These are phyloP conservation scores for Fusarium pseudocircinatum DNA, from an alignment of 2,329 filamentous ascomycete genomes.

Conservation along the genomic window DNA sequence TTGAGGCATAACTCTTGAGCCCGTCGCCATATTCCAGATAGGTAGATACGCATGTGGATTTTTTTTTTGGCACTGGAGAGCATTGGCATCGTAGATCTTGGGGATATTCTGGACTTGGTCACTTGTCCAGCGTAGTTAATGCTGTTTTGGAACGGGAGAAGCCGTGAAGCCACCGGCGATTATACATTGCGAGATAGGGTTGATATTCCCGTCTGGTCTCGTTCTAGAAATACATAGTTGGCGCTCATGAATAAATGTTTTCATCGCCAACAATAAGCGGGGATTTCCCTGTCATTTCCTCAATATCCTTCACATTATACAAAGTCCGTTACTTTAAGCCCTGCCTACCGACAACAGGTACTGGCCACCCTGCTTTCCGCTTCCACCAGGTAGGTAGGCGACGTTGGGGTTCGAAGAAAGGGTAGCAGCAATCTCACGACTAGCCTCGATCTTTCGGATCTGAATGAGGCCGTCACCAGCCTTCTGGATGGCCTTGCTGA, in stretches of 20 bases:
- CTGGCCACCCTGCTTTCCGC: slow-evolving; percentile 70
- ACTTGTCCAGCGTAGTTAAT: background rate
- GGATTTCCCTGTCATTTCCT: slow-evolving; percentile 45
- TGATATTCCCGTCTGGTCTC: slow-evolving; percentile 36
- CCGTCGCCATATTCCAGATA: too few species aligned
- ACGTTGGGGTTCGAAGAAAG: slow-evolving; percentile 93
- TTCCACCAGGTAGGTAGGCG: slow-evolving; percentile 86
- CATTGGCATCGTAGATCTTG: background rate
- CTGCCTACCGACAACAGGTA: slow-evolving; percentile 64
- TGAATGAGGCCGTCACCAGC: slow-evolving; percentile 91
- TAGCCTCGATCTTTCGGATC: slow-evolving; percentile 97
- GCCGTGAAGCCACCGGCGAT: slow-evolving; percentile 5
- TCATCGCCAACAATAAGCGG: slow-evolving; percentile 49
- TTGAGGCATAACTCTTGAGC: slow-evolving; percentile 46
- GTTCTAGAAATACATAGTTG: slow-evolving; percentile 51
- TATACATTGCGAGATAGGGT: slow-evolving; percentile 40
- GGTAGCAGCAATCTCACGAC: slow-evolving; percentile 92
- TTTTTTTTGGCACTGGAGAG: background rate
- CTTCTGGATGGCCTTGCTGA: slow-evolving; percentile 93
- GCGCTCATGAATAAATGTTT: slow-evolving; percentile 37
- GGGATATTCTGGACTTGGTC: background rate
- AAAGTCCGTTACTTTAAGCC: slow-evolving; percentile 41
- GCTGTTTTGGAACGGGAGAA: background rate
- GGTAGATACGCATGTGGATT: background rate
- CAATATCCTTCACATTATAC: slow-evolving; percentile 27